These are phyloP conservation scores for Pinus albicaulis DNA, from an alignment of 75 land plant species.

Conservation along the genomic window DNA sequence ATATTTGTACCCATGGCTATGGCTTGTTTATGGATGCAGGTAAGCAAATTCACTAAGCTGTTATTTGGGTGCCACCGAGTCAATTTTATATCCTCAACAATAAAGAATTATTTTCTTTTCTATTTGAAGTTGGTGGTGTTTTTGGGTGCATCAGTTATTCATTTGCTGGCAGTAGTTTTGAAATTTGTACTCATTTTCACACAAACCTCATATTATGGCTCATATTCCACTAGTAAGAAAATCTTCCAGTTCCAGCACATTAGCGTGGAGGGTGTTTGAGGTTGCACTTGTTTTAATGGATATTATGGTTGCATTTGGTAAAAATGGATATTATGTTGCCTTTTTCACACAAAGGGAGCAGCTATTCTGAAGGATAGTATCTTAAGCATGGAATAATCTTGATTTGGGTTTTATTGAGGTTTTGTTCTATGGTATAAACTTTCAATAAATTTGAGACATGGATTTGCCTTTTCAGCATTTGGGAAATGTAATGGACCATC, in stretches of 20 bases:
- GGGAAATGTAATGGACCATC: conserved; percentile 1
- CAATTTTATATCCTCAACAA: not conserved
- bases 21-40: conserved; percentile 96
- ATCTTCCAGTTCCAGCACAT: not conserved
- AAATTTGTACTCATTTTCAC: not conserved
- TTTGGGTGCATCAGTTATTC: conserved; percentile 1
- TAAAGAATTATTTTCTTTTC: not conserved
- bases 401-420: not conserved
- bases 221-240: not conserved
- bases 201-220: not conserved
- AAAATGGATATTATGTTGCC: not conserved
- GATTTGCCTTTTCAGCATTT: conserved; percentile 3
- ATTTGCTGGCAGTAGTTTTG: not conserved
- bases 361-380: not conserved
- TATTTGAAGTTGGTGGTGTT: not conserved
- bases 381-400: not conserved
- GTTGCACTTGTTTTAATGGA: not conserved
- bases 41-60: conserved; percentile 16
- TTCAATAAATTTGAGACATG: not conserved
- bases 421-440: not conserved
- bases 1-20: conserved; percentile 83
- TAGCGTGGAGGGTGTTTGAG: too few species aligned
- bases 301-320: not conserved
- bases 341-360: not conserved
- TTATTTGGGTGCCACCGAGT: not conserved